These are phyloP conservation scores for Saxophila tyrrhenica DNA, from an alignment of 495 filamentous ascomycete genomes.

Conservation along the genomic window DNA sequence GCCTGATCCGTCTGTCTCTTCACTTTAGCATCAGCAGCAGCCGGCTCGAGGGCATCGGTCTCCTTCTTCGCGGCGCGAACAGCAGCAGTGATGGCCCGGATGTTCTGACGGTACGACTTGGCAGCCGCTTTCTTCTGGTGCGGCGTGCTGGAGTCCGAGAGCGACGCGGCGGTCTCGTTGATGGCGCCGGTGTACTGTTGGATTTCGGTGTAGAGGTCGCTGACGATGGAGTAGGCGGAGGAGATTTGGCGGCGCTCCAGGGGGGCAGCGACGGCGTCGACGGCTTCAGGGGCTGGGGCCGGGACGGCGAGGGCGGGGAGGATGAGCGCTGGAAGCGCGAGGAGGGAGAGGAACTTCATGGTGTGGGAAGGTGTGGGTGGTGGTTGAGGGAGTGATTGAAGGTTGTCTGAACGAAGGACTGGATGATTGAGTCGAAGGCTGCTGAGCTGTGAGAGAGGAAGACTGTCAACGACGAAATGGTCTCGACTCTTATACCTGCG, in stretches of 20 bases:
- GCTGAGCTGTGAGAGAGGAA: too few relatives aligned
- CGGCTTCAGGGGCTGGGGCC: background rate
- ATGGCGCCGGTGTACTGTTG: conserved; percentile 21
- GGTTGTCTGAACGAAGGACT: background rate
- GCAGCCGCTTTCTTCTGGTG: conserved; percentile 19
- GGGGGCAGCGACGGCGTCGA: background rate
- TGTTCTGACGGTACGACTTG: conserved; percentile 8
- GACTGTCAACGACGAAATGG: too few relatives aligned
- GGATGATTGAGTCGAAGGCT: background rate
- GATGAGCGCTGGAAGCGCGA: conserved; percentile 12
- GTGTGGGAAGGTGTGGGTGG: background rate
- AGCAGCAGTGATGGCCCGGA: conserved; percentile 13
- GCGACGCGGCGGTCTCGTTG: conserved; percentile 6
- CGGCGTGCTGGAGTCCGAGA: conserved; percentile 3
- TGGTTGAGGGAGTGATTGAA: background rate
- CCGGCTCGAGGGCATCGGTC: conserved; percentile 1
- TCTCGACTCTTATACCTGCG: too few relatives aligned
- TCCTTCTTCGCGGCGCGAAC: conserved; percentile 12
- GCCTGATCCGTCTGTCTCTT: conserved; percentile 12
- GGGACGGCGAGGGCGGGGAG: conserved; percentile 14
- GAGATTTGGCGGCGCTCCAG: conserved; percentile 15
- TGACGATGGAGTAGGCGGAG: conserved; percentile 19
- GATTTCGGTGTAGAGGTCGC: conserved; percentile 17
- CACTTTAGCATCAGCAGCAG: background rate
- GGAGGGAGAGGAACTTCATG: conserved; percentile 12